phyloP scores from a whole-genome alignment of 768 basidiomycete species.

The Clitopilus hobsonii region DNA sequence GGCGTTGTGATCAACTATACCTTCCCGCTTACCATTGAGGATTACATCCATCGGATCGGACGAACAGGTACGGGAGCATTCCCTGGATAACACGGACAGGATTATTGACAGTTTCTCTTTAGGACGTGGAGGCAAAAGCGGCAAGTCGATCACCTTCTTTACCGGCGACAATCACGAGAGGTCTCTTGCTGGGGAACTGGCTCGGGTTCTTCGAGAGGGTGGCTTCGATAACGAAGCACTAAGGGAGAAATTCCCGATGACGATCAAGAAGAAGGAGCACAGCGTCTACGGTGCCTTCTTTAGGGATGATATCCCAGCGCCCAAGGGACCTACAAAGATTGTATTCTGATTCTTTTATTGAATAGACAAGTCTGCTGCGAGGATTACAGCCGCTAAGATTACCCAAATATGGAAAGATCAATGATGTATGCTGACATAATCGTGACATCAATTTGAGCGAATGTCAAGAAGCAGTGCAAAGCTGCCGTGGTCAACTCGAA shows the following conservation, averaged over 20 bases:
- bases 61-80: constrained; percentile 59
- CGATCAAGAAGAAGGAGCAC: constrained; percentile 95
- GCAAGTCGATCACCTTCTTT: constrained; percentile 95
- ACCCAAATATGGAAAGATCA: background rate
- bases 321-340: constrained; percentile 70
- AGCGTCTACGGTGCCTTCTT: constrained; percentile 87
- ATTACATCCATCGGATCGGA: constrained; percentile 88
- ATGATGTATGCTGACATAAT: constrained; percentile 8
- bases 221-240: constrained; percentile 75
- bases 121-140: constrained; percentile 87
- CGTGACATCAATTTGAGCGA: constrained; percentile 14
- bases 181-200: constrained; percentile 87
- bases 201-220: constrained; percentile 83
- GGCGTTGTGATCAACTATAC: constrained; percentile 93
- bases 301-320: constrained; percentile 58
- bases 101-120: constrained; percentile 9
- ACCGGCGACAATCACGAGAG: constrained; percentile 86
- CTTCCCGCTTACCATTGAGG: constrained; percentile 95
- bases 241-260: constrained; percentile 84
- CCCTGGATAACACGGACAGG: constrained; percentile 17
- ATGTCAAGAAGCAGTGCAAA: constrained; percentile 5
- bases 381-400: background rate
- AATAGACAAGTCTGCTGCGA: background rate
- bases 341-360: constrained; percentile 42
- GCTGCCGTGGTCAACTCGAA: background rate